Percentiles rank a stretch among this genome's conserved stretches.
phyloP scores from a whole-genome alignment of 345 rosid species.

The Psidium guajava region DNA sequence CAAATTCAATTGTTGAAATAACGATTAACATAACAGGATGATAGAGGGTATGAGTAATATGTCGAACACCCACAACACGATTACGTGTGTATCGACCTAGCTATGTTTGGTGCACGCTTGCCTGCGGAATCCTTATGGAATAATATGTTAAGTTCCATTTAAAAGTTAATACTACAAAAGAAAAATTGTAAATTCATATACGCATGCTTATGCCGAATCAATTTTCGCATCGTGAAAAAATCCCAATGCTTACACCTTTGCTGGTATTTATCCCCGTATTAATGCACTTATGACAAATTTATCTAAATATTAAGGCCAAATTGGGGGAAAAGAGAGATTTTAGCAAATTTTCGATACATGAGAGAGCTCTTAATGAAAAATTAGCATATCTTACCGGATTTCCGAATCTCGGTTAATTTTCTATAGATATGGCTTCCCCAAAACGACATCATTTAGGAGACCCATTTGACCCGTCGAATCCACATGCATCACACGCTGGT shows the following conservation, averaged over 20 bases:
- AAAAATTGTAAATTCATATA: not conserved
- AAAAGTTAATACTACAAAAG: not conserved
- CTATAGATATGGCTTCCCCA: not conserved
- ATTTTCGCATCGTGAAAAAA: not conserved
- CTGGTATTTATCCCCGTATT: accelerated
- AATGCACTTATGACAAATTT: not conserved
- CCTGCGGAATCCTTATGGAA: not conserved
- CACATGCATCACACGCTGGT: not conserved
- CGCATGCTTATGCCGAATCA: not conserved
- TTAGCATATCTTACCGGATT: not conserved
- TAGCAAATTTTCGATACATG: not conserved
- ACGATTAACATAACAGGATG: not conserved
- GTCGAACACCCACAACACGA: too few species aligned
- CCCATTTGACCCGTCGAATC: not conserved
- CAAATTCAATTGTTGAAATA: not conserved
- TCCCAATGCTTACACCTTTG: not conserved
- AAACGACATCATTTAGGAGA: not conserved
- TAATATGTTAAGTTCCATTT: not conserved
- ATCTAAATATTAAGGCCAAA: not conserved
- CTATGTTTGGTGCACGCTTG: not conserved
- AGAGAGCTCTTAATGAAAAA: not conserved
- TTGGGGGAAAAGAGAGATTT: not conserved
- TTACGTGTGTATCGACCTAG: not conserved
- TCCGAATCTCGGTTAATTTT: not conserved
- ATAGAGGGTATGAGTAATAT: too few species aligned